Conservation (phyloP, 331 rosid genomes). For the Prunus yedoensis region DNA sequence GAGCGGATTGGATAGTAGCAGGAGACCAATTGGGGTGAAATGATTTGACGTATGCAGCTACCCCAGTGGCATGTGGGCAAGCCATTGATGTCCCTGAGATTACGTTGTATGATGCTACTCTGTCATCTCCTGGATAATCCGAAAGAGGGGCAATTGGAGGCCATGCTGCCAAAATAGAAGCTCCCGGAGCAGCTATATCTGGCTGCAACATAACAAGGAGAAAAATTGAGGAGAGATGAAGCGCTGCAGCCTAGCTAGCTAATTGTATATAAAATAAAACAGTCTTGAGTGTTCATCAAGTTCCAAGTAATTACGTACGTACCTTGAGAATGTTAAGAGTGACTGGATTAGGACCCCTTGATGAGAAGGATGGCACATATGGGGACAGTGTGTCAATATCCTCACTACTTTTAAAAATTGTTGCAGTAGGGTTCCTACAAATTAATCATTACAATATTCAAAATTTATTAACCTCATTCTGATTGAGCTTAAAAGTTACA, state of each 20-base stretch:
- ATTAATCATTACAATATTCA: background rate
- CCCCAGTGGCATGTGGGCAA: conserved; percentile 22
- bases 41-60: conserved; percentile 26
- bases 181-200: conserved; percentile 26
- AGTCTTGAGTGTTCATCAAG: no score
- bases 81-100: conserved; percentile 30
- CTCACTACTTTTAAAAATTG: conserved; percentile 37
- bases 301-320: background rate
- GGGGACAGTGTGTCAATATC: conserved; percentile 36
- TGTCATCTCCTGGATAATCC: background rate
- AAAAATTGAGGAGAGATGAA: background rate
- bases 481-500: no score
- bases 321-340: conserved; percentile 50
- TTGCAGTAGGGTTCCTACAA: conserved; percentile 45
- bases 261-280: background rate
- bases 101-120: background rate
- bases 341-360: conserved; percentile 49
- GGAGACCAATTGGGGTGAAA: conserved; percentile 36
- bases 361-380: conserved; percentile 36
- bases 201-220: conserved; percentile 5
- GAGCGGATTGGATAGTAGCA: conserved; percentile 27
- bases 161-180: conserved; percentile 22
- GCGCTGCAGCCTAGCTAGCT: no score
- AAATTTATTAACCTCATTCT: background rate
- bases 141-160: background rate